Percentiles rank a stretch among this genome's conserved stretches.
These are phyloP conservation scores for Blastocystis sp. DNA, from an alignment of 352 stramenopile species.

Conservation along the genomic window DNA sequence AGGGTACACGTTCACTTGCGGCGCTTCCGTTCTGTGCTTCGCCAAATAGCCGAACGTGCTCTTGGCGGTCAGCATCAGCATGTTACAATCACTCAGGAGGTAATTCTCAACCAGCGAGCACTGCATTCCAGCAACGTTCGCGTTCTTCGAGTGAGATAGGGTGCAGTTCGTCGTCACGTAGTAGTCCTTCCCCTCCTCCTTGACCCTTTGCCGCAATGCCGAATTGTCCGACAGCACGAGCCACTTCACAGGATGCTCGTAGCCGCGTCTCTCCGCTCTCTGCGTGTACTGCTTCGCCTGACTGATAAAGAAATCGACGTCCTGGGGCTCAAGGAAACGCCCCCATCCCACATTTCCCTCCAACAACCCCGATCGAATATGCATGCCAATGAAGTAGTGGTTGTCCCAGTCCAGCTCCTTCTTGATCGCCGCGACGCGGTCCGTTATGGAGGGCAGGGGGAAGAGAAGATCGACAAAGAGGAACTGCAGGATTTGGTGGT, in stretches of 20 bases:
- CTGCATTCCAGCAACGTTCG: neutral
- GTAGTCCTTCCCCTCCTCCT: neutral
- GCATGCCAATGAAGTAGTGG: constrained; percentile 11
- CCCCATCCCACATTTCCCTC: constrained; percentile 67
- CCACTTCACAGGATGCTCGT: neutral
- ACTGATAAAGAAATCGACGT: constrained; percentile 34
- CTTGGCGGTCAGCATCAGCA: constrained; percentile 31
- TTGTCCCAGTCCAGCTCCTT: neutral
- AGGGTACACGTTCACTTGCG: neutral
- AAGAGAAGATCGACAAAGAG: constrained; percentile 50
- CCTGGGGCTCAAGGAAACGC: constrained; percentile 37
- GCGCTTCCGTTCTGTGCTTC: constrained; percentile 42
- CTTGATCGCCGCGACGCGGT: constrained; percentile 4
- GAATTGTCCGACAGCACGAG: constrained; percentile 31
- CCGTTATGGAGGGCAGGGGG: constrained; percentile 7
- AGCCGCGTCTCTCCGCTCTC: neutral
- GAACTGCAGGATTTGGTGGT: constrained; percentile 37
- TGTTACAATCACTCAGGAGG: constrained; percentile 55
- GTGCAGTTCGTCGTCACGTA: neutral
- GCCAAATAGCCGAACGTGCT: constrained; percentile 63
- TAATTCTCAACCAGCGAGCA: constrained; percentile 60
- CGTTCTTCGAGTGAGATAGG: constrained; percentile 26
- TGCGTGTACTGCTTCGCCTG: neutral
- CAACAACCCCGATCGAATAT: constrained; percentile 23
- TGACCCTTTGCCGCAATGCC: neutral